Conservation (phyloP, 108 stramenopile species). For the Discostella pseudostelligera region DNA sequence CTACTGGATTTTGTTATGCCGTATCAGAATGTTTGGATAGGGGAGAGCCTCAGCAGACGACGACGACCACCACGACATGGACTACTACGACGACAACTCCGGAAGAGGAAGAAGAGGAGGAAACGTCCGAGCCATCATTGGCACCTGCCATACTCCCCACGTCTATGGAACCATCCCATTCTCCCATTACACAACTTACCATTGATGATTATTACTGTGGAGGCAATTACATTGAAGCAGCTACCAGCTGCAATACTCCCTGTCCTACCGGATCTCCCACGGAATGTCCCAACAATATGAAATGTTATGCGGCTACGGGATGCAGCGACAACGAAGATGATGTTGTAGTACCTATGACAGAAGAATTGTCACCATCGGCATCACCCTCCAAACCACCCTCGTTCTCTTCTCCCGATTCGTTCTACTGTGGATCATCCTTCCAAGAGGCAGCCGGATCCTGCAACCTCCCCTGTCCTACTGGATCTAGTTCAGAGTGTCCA, state of each 20-base stretch:
- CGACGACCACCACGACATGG: background rate
- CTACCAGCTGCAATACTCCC: conserved; percentile 47
- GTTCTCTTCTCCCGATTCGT: conserved; percentile 22
- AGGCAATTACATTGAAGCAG: background rate
- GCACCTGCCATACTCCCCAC: too few species aligned
- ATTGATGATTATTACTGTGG: background rate
- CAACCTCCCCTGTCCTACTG: conserved; percentile 32
- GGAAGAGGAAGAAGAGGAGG: background rate
- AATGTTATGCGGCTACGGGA: conserved; percentile 80
- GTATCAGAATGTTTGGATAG: conserved; percentile 15
- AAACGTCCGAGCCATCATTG: too few species aligned
- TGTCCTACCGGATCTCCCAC: conserved; percentile 70
- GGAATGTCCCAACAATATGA: conserved; percentile 69
- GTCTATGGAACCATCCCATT: too few species aligned
- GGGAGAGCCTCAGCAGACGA: conserved; percentile 1
- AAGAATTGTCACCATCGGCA: conserved; percentile 2
- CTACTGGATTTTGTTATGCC: conserved; percentile 22
- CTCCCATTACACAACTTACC: background rate
- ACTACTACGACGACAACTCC: background rate
- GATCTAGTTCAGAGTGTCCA: conserved; percentile 36
- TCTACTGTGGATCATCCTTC: conserved; percentile 45
- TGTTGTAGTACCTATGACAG: too few species aligned
- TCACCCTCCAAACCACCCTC: conserved; percentile 28
- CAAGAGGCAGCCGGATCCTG: conserved; percentile 31
- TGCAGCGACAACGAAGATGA: too few species aligned